Base-by-base conservation (phyloP, 345 rosid genomes). In the Lumnitzera littorea region DNA sequence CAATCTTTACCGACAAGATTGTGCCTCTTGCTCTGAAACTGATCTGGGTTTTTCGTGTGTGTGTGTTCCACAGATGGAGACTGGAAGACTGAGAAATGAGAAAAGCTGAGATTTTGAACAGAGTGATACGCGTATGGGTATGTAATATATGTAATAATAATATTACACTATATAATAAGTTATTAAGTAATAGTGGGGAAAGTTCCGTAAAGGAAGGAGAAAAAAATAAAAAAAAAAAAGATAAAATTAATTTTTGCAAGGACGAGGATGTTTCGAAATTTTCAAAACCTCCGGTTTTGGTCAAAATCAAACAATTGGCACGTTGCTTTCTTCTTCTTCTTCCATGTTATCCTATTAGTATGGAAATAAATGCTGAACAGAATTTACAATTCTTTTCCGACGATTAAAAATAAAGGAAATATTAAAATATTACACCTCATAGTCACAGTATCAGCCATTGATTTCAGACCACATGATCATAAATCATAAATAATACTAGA, bases 201-300 rank as follows among this genome's bases (percentile, higher is more conserved):
- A 36, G 15, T n/a, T 15, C 23, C 8, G 67, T 58, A 16, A 58
- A 57, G 12, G 46, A 63, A 24, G 64, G 51, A 54, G 58, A 27
- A 61, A 67, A 68, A 51, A 54, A 67, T n/a, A n/a, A 20, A 20
- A 20, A 20, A 20, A 20, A 8, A 55, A 56, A 57, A 79, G 66
- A 70, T 75, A 72, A 62, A 60, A 67, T 64, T 15, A 69, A 73
- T 53, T 62, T 20, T 67, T 13, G 55, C 31, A 67, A 13, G 62
- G 53, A 62, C 57, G 76, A 76, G 82, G 77, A 58, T 53, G 72
- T 68, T 77, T 66, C 73, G 76, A 78, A 70, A 79, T 69, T 74
- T 74, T 79, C 87, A 63, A 76, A 80, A 81, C 65, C 78, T 56
- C n/a, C 58, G 52, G 69, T 72, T 20, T 57, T 71, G 95, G 90